Evolutionary conservation across 192 early-diverging fungal species (phyloP).

Genomic region (Chytriomyces hyalinus): DNA sequence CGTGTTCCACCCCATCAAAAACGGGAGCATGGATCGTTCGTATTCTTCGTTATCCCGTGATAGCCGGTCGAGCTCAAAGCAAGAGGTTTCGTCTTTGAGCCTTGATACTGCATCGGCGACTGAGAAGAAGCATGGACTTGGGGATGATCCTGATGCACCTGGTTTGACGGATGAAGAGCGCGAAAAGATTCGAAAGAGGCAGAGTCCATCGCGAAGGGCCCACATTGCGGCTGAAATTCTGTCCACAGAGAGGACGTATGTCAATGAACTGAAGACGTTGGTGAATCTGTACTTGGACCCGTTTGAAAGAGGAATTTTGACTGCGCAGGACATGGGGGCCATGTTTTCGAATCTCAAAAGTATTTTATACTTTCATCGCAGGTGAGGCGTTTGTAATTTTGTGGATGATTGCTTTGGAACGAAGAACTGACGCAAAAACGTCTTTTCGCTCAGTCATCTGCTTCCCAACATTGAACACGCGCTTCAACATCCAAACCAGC

Average conservation of each 20-base stretch:
- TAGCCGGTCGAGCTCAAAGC: neutral
- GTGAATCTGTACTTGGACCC: slow-evolving; percentile 70
- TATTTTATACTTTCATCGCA: slow-evolving; percentile 72
- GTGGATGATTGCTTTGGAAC: neutral
- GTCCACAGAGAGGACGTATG: slow-evolving; percentile 85
- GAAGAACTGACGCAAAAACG: no score
- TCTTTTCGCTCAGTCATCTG: slow-evolving; percentile 49
- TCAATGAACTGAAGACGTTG: slow-evolving; percentile 76
- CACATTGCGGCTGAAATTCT: slow-evolving; percentile 81
- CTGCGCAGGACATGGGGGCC: slow-evolving; percentile 13
- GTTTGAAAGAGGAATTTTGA: slow-evolving; percentile 45
- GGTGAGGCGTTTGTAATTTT: slow-evolving; percentile 42
- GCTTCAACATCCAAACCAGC: slow-evolving; percentile 44
- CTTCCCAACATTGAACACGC: slow-evolving; percentile 65
- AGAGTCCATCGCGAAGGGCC: slow-evolving; percentile 55
- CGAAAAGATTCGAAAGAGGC: slow-evolving; percentile 39
- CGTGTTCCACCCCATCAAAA: slow-evolving; percentile 40
- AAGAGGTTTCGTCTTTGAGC: neutral
- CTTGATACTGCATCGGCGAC: neutral
- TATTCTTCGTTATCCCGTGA: neutral
- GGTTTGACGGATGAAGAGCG: slow-evolving; percentile 41
- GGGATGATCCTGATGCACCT: slow-evolving; percentile 48
- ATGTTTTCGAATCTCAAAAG: slow-evolving; percentile 84
- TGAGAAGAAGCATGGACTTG: neutral
- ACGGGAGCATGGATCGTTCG: neutral